Base-by-base conservation (phyloP, 2,329 filamentous ascomycete species). In the Stachybotrys chlorohalonatus region DNA sequence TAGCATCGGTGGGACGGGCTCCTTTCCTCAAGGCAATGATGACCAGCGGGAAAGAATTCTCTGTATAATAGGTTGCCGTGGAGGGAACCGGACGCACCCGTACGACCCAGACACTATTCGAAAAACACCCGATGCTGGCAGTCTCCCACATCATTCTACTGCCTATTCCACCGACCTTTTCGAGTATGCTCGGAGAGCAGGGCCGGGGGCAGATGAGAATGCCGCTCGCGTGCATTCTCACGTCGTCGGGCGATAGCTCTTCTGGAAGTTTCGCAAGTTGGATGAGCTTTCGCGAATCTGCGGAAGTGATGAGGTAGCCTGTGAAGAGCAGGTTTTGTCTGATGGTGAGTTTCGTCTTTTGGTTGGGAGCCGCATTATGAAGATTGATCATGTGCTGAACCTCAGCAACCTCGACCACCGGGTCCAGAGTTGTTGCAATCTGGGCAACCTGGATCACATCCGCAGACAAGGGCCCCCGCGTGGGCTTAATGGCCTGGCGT, bases 281-380 rank as follows among this genome's bases (percentile, higher is more conserved):
- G 54, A 89, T 80, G 45, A 97, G 76, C 54, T 81, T 83, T 64
- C 88, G 82, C 2, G 86, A 86, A 68, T 94, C 89, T 31, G 81
- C 76, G 51, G 83, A 77, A 47, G 78, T 78, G 60, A 99, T 86
- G 70, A 95, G 83, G 71, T 99, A 97, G 52, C 90, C 90, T 1
- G 94, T 96, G 72, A 93, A 96, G 70, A 91, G 90, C 52, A 96
- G 86, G 1, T 85, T 90, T 67, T 92, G 92, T 69, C 89, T 90
- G 67, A 99, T 90, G 61, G 82, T 79, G 57, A 94, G 77, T 49
- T 72, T 74, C 47, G 72, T 68, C 51, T 68, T 69, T 31, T 70
- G 70, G 15, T 63, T 56, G 47, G 74, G 55, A 30, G 81, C 73
- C 4, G 74, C 71, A 68, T 97, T 99, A 75, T 97, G 93, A 17